These are phyloP conservation scores for Tetrastigma voinierianum DNA, from an alignment of 164 flowering plant species.

Conservation along the genomic window DNA sequence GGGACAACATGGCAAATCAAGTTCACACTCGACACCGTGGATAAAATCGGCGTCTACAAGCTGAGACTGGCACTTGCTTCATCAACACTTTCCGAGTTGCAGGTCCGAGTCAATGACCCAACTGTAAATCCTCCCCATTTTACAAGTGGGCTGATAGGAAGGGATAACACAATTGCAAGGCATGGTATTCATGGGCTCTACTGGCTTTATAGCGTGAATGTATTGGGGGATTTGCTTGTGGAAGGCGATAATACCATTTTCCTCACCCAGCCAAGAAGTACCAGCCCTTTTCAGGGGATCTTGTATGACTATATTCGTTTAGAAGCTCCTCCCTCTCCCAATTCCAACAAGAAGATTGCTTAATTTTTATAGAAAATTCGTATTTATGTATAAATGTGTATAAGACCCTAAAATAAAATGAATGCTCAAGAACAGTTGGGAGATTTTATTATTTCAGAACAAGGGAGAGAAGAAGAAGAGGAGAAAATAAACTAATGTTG, in stretches of 20 bases:
- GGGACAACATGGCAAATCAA: conserved; percentile 69
- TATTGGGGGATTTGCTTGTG: conserved; percentile 34
- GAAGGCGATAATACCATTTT: conserved; percentile 58
- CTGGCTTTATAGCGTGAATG: conserved; percentile 44
- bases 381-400: no score
- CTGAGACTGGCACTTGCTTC: conserved; percentile 56
- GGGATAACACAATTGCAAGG: conserved; percentile 72
- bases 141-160: conserved; percentile 54
- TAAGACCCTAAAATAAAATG: no score
- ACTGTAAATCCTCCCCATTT: conserved; percentile 37
- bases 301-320: conserved; percentile 78
- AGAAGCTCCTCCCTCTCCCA: conserved; percentile 44
- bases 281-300: conserved; percentile 47
- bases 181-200: conserved; percentile 83
- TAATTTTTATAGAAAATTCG: no score
- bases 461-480: no score
- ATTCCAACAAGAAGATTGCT: conserved; percentile 3
- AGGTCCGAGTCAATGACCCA: conserved; percentile 37
- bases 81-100: conserved; percentile 46
- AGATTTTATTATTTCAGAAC: no score
- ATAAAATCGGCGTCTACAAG: conserved; percentile 27
- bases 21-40: conserved; percentile 36
- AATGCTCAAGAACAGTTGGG: no score
- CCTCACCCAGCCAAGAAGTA: conserved; percentile 43
- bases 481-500: no score